Base-by-base conservation (phyloP, 192 early-diverging fungal genomes). In the Linnemannia elongata region DNA sequence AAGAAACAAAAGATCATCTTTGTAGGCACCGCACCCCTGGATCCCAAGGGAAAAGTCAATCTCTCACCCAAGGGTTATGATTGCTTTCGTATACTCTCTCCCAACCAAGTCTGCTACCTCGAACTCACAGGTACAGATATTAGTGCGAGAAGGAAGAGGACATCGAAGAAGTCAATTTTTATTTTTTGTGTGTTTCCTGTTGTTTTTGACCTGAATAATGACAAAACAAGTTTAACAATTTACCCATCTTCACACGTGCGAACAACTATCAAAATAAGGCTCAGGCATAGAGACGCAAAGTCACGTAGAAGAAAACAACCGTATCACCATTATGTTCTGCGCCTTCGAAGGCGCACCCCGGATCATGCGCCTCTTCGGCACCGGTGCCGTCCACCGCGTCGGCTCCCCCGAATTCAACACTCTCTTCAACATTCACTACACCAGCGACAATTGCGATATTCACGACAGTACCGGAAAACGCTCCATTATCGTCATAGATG, bases 311-410 rank as follows among this genome's bases (percentile, higher is more conserved):
- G 91, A 94, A 74, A 94, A 94, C 85, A 87, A 84, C 6, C 89
- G 94, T 20, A 85, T 94, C 41, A 94, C 94, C 4, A 69, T 94
- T 69, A 94, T 94, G 92, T 72, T 94, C 75, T 91, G 91, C 30
- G 92, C 94, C 30, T 94, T 94, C 71, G 92, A 94, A 35, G 93
- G 93, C n/a, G 42, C 84, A n/a, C 94, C 94, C 24, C 86, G 88
- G 71, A 94, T 94, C 69, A 81, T 92, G 83, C 89, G 94, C 0
- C 83, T 94, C 75, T 94, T 89, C 79, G 89, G 92, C 74, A 89
- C 71, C 2, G 94, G 88, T 22, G 68, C 57, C 7, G 91, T 92
- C 27, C 35, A 85, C 22, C 89, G 88, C 55, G 87, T 88, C 0
- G 91, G 87, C 41, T 78, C 82, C 30, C 30, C 85, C 0, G 88